phyloP scores from a whole-genome alignment of 768 basidiomycete species.

The Naganishia antarctica region DNA sequence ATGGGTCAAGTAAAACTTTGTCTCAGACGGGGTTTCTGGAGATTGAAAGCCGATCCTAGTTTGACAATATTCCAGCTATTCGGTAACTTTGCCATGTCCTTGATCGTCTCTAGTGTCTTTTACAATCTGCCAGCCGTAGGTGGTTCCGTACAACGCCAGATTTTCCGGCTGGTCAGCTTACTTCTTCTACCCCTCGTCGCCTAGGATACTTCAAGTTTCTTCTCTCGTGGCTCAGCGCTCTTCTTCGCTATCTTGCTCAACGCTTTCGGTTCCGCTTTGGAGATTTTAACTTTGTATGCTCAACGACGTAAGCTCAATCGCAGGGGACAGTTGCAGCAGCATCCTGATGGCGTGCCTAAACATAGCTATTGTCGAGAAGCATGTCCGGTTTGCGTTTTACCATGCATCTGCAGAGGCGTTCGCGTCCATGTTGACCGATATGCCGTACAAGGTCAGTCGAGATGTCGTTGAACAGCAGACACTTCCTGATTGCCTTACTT shows the following conservation, averaged over 20 bases:
- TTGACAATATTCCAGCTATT: slow-evolving; percentile 45
- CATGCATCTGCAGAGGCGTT: slow-evolving; percentile 54
- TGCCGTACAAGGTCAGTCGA: slow-evolving; percentile 43
- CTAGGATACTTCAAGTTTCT: slow-evolving; percentile 40
- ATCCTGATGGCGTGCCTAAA: slow-evolving; percentile 17
- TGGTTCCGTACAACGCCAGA: too few relatives aligned
- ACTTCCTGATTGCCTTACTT: background rate
- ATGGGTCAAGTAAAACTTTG: slow-evolving; percentile 54
- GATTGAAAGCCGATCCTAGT: slow-evolving; percentile 53
- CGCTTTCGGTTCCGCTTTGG: slow-evolving; percentile 51
- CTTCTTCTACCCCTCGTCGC: background rate
- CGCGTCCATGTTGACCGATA: slow-evolving; percentile 47
- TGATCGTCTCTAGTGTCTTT: slow-evolving; percentile 46
- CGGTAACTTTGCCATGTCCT: slow-evolving; percentile 41
- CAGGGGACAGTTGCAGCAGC: slow-evolving; percentile 41
- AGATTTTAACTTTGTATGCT: slow-evolving; percentile 50
- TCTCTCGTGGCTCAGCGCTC: slow-evolving; percentile 36
- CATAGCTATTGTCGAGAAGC: slow-evolving; percentile 50
- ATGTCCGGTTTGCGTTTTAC: slow-evolving; percentile 55
- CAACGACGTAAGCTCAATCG: slow-evolving; percentile 7
- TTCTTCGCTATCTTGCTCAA: slow-evolving; percentile 60
- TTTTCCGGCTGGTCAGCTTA: background rate
- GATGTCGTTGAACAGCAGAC: too few relatives aligned
- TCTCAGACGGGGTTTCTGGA: slow-evolving; percentile 53
- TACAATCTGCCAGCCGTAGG: slow-evolving; percentile 37